These are phyloP conservation scores for Pogostemon cablin DNA, from an alignment of 257 asterid species.

Conservation along the genomic window DNA sequence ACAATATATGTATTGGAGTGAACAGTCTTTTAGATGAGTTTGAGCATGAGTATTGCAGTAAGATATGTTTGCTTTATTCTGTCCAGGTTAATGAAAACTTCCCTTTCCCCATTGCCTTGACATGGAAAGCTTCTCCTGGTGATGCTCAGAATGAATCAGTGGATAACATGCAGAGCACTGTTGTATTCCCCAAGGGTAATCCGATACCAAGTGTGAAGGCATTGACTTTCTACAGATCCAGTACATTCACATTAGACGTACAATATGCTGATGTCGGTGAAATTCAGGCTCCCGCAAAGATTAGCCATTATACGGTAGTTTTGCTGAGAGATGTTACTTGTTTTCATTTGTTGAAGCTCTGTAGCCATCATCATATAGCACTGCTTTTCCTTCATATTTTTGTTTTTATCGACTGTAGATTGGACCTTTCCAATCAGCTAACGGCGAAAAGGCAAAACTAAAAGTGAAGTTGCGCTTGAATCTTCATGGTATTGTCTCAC, in stretches of 20 bases:
- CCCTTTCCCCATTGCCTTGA: constrained; percentile 76
- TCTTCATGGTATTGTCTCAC: constrained; percentile 82
- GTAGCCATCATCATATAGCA: background rate
- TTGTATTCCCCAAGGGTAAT: constrained; percentile 90
- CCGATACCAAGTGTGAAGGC: constrained; percentile 91
- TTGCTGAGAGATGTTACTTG: background rate
- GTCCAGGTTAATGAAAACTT: constrained; percentile 75
- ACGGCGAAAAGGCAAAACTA: constrained; percentile 68
- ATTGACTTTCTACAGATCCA: constrained; percentile 78
- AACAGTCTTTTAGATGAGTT: background rate
- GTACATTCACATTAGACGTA: constrained; percentile 67
- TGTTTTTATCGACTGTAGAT: constrained; percentile 45
- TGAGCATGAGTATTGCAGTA: background rate
- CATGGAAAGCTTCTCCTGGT: constrained; percentile 73
- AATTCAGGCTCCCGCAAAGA: constrained; percentile 73
- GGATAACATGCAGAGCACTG: constrained; percentile 71
- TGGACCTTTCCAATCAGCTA: constrained; percentile 76
- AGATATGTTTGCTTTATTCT: background rate
- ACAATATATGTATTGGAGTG: background rate
- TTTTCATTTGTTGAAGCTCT: background rate
- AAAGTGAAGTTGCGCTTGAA: constrained; percentile 82
- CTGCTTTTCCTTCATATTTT: constrained; percentile 4
- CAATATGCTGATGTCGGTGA: constrained; percentile 78
- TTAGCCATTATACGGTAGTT: constrained; percentile 83
- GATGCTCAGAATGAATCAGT: constrained; percentile 63